A percentile compares a stretch with the other conserved stretches of the same genome.
Evolutionary conservation across 345 rosid species (phyloP).

Genomic region (Jatropha curcas): DNA sequence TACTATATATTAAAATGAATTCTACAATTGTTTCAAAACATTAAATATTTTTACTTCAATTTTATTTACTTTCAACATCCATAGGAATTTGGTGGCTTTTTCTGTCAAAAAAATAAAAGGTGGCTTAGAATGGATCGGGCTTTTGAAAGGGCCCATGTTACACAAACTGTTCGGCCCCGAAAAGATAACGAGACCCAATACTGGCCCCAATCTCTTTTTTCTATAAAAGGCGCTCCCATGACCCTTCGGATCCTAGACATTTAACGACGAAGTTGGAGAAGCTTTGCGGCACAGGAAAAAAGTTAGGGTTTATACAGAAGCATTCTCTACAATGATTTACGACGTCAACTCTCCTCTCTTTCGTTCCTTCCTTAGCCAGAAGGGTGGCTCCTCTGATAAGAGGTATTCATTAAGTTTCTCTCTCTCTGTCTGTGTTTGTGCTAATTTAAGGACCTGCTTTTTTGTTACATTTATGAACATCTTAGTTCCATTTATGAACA

Average conservation of each 20-base stretch:
- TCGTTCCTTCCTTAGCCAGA: slow-evolving; percentile 95
- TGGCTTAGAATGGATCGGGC: background rate
- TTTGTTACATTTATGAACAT: background rate
- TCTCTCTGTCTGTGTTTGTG: background rate
- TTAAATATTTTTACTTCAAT: no score
- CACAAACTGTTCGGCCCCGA: no score
- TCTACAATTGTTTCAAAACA: no score
- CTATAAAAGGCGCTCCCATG: no score
- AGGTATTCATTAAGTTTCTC: slow-evolving; percentile 48
- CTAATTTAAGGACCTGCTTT: background rate
- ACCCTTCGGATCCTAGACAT: background rate
- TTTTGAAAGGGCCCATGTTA: background rate
- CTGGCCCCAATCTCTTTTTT: no score
- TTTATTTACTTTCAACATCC: no score
- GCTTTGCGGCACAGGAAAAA: background rate
- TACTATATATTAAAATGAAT: no score
- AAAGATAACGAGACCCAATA: no score
- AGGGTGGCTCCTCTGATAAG: slow-evolving; percentile 87
- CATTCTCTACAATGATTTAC: slow-evolving; percentile 62
- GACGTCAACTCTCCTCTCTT: slow-evolving; percentile 92
- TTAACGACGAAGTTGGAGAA: background rate
- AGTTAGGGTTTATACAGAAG: slow-evolving; percentile 17
- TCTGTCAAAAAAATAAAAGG: no score
- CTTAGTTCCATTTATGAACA: no score
- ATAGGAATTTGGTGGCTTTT: no score